Conservation (phyloP, 257 asterid genomes). For the Echium plantagineum region DNA sequence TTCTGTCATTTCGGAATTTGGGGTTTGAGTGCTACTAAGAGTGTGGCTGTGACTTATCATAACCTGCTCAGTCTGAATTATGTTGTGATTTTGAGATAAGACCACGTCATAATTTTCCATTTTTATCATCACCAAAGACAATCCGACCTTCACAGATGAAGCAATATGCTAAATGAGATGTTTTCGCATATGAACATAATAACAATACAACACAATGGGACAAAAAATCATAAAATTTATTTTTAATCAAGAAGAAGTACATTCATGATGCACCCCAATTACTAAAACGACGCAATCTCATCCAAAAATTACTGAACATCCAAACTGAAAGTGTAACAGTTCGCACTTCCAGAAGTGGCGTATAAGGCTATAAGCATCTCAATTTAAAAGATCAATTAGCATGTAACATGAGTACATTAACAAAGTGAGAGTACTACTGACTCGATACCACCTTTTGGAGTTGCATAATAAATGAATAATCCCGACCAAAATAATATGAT, state of each 20-base stretch:
- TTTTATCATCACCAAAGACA: slow-evolving; percentile 1
- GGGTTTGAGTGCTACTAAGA: slow-evolving; percentile 38
- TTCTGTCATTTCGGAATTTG: slow-evolving; percentile 37
- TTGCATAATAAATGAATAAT: background rate
- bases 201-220: background rate
- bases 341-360: background rate
- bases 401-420: background rate
- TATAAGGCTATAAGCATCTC: background rate
- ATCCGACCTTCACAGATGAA: slow-evolving; percentile 7
- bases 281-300: background rate
- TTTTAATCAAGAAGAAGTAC: no score
- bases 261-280: background rate
- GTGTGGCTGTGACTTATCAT: slow-evolving; percentile 39
- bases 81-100: slow-evolving; percentile 36
- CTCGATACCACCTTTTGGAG: background rate
- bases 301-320: no score
- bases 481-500: no score
- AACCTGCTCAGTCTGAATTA: slow-evolving; percentile 40
- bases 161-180: background rate
- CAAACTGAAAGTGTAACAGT: background rate
- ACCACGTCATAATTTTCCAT: slow-evolving; percentile 52
- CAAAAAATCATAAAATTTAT: background rate
- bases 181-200: background rate
- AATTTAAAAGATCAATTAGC: background rate
- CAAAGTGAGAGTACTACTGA: background rate